Evolutionary conservation across 2,329 filamentous ascomycete species (phyloP).

Genomic region (Knoxdaviesia capensis): DNA sequence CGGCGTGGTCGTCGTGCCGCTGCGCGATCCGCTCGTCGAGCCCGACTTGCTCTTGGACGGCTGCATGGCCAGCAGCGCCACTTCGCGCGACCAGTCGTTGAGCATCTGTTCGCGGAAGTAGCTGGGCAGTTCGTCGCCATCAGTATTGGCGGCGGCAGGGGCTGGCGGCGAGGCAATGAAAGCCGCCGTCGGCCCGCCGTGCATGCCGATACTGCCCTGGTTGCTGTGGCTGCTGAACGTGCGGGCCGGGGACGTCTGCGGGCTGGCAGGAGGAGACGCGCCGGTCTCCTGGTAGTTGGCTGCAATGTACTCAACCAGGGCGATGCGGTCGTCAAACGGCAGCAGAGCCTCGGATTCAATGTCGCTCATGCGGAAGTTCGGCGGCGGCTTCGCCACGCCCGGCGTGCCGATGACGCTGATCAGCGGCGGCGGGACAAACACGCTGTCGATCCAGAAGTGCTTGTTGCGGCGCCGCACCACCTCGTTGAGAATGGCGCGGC

Average conservation of each 20-base stretch:
- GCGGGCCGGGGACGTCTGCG: conserved; percentile 47
- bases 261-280: conserved; percentile 46
- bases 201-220: no score
- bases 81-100: conserved; percentile 60
- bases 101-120: conserved; percentile 58
- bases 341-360: conserved; percentile 44
- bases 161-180: no score
- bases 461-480: conserved; percentile 54
- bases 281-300: conserved; percentile 45
- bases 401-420: conserved; percentile 40
- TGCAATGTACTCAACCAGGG: conserved; percentile 56
- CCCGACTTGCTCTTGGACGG: conserved; percentile 44
- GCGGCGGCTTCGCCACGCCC: conserved; percentile 21
- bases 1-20: conserved; percentile 20
- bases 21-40: conserved; percentile 59
- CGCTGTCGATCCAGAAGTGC: conserved; percentile 58
- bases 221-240: conserved; percentile 16
- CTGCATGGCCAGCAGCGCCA: conserved; percentile 46
- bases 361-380: conserved; percentile 26
- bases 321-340: conserved; percentile 54
- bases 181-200: no score
- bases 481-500: conserved; percentile 53
- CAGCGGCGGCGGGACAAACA: conserved; percentile 48
- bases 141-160: conserved; percentile 6
- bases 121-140: conserved; percentile 38